phyloP scores from a whole-genome alignment of 1,284 basidiomycete species.

The Microbotryum lychnidis-dioicae region DNA sequence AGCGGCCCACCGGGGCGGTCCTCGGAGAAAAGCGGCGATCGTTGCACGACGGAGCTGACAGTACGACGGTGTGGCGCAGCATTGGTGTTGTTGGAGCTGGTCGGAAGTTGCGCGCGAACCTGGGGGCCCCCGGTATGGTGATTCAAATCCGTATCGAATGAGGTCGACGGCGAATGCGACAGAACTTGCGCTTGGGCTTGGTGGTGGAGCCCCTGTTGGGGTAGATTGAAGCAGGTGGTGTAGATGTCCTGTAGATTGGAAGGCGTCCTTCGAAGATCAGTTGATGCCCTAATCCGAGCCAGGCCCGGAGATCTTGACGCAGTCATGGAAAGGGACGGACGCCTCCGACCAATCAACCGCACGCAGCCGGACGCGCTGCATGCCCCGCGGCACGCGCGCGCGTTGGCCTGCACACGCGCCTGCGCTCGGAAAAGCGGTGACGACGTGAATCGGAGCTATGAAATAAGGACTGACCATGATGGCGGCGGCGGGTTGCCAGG shows the following conservation, averaged over 20 bases:
- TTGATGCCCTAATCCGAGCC: neutral
- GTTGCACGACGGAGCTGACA: neutral
- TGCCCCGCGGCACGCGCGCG: too few relatives aligned
- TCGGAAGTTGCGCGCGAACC: neutral
- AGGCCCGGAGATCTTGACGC: neutral
- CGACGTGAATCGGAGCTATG: too few relatives aligned
- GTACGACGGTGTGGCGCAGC: neutral
- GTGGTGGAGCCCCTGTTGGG: conserved; percentile 53
- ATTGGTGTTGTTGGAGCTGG: too few relatives aligned
- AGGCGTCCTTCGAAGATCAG: conserved; percentile 44
- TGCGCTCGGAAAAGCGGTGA: too few relatives aligned
- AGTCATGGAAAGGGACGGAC: too few relatives aligned
- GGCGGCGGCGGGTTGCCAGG: too few relatives aligned
- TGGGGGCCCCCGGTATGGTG: neutral
- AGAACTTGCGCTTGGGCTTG: conserved; percentile 31
- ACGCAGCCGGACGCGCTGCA: too few relatives aligned
- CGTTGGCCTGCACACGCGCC: too few relatives aligned
- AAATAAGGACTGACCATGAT: too few relatives aligned
- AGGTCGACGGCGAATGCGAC: conserved; percentile 24
- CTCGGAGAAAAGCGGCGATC: conserved; percentile 8
- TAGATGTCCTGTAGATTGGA: conserved; percentile 59
- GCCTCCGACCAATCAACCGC: too few relatives aligned
- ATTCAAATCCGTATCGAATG: conserved; percentile 20
- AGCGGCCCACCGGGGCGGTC: neutral
- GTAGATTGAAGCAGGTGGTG: conserved; percentile 81